Base-by-base conservation (phyloP, 768 basidiomycete genomes). In the Boletellus ananiceps region DNA sequence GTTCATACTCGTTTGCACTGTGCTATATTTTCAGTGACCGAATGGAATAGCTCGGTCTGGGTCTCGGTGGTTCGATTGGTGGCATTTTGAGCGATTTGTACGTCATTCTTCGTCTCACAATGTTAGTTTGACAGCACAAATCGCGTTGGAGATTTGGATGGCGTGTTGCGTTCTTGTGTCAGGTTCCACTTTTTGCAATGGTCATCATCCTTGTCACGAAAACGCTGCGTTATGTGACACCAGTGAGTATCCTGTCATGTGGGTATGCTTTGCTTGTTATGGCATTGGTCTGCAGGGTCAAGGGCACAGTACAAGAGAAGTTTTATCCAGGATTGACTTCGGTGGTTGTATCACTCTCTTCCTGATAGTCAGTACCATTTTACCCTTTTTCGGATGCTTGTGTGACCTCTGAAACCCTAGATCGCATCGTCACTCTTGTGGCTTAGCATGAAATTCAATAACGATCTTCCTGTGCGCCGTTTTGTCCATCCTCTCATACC, bases 301-400 rank as follows among this genome's bases (percentile, higher is more conserved):
- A 49, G 76, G 83, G 12, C 82, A 79, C 64, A 81, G 75, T 45
- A 59, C 82, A 0, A 78, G 67, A 46, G 85, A 89, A 27, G 76
- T 89, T 1, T 59, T 89, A 13, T 86, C 80, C 60, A 77, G 88
- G n/a, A 88, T 91, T 23, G 88, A 91, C 62, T 90, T 87, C 57
- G 80, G 79, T 5, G 88, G 88, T 0, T 86, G 78, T 52, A 57
- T 77, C 12, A 74, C 78, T 1, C 74, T 89, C 32, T 66, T 90
- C 38, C 62, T 76, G 21, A 67, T 76, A 25, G 88, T 87, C 52
- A 57, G 76, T 67, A 6, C 21, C 1, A 21, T 11, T 13, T 37
- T 19, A 1, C 5, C 21, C 8, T 32, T 39, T 18, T 27, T 9
- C 8, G 31, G 39, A 12, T 41, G 36, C 21, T 35, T 15, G 1